phyloP scores from a whole-genome alignment of 768 basidiomycete genomes.

The Russula sp. region DNA sequence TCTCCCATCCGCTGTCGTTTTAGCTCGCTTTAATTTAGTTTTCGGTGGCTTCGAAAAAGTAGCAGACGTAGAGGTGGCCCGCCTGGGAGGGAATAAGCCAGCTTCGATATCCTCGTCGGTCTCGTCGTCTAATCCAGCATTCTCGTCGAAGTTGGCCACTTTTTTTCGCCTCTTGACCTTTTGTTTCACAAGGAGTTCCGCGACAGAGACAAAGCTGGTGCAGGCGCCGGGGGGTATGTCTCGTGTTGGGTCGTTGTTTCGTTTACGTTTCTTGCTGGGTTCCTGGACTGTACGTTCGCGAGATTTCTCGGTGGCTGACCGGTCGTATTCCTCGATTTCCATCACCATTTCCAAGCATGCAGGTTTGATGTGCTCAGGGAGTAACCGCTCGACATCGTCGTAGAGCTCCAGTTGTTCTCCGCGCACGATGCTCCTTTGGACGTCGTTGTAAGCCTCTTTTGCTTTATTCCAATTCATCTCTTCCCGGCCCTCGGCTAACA shows the following conservation, averaged over 20 bases:
- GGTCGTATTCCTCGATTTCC: constrained; percentile 68
- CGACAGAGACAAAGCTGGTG: constrained; percentile 65
- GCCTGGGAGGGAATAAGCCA: constrained; percentile 43
- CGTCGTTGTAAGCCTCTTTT: constrained; percentile 76
- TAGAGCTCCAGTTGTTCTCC: constrained; percentile 89
- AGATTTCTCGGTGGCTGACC: constrained; percentile 39
- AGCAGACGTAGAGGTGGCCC: constrained; percentile 46
- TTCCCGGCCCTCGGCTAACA: constrained; percentile 87
- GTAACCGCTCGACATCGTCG: constrained; percentile 80
- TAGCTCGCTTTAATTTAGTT: constrained; percentile 38
- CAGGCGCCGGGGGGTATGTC: constrained; percentile 73
- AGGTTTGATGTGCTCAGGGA: constrained; percentile 75
- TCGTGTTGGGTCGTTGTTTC: constrained; percentile 57
- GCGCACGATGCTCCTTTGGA: constrained; percentile 81
- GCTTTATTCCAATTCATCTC: constrained; percentile 88
- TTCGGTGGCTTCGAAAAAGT: constrained; percentile 29
- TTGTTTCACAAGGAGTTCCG: constrained; percentile 52
- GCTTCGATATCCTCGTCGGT: constrained; percentile 62
- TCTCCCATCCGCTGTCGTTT: constrained; percentile 29
- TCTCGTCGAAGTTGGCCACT: constrained; percentile 39
- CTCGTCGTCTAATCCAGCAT: constrained; percentile 57
- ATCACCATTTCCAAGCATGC: constrained; percentile 74
- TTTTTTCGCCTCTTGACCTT: constrained; percentile 39
- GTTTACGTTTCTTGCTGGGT: constrained; percentile 54
- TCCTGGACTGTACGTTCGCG: constrained; percentile 32